A percentile compares a stretch with the other conserved stretches of the same genome.
Conservation (phyloP, 495 filamentous ascomycete species). For the Penicillium paxilli region DNA sequence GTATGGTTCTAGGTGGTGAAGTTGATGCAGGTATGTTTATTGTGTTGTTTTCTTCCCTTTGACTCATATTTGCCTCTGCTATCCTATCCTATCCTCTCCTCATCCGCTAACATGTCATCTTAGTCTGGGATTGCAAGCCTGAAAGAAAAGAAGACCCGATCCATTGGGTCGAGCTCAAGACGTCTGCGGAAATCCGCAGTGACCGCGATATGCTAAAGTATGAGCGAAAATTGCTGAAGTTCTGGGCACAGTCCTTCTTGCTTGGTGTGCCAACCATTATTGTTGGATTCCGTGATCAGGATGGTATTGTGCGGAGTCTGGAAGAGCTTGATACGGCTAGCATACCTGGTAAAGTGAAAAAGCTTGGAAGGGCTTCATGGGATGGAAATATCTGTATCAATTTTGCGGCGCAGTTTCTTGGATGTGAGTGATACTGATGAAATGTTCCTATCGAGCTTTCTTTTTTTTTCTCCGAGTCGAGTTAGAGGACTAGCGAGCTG, state of each 20-base stretch:
- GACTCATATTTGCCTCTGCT: too few species aligned
- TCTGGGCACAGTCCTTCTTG: constrained; percentile 95
- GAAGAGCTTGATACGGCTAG: constrained; percentile 75
- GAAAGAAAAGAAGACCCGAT: constrained; percentile 61
- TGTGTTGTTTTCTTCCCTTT: background rate
- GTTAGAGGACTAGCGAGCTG: too few species aligned
- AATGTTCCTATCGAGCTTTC: too few species aligned
- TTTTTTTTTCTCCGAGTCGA: too few species aligned
- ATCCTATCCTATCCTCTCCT: background rate
- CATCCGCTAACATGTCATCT: background rate
- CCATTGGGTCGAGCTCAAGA: constrained; percentile 96
- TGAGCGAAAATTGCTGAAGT: constrained; percentile 88
- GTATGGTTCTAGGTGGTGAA: constrained; percentile 84
- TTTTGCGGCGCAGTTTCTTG: constrained; percentile 73
- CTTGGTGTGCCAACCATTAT: constrained; percentile 90
- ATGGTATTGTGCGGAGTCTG: constrained; percentile 68
- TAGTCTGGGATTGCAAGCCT: constrained; percentile 85
- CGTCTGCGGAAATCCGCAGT: constrained; percentile 65
- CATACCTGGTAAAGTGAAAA: constrained; percentile 73
- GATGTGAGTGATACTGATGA: constrained; percentile 65
- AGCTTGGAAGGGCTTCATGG: constrained; percentile 66
- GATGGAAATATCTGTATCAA: constrained; percentile 91
- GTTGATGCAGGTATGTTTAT: constrained; percentile 75
- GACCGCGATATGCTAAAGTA: constrained; percentile 69
- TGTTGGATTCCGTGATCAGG: constrained; percentile 76